phyloP scores from a whole-genome alignment of 1,139 yeast genomes.

The Protomyces inundatus region DNA sequence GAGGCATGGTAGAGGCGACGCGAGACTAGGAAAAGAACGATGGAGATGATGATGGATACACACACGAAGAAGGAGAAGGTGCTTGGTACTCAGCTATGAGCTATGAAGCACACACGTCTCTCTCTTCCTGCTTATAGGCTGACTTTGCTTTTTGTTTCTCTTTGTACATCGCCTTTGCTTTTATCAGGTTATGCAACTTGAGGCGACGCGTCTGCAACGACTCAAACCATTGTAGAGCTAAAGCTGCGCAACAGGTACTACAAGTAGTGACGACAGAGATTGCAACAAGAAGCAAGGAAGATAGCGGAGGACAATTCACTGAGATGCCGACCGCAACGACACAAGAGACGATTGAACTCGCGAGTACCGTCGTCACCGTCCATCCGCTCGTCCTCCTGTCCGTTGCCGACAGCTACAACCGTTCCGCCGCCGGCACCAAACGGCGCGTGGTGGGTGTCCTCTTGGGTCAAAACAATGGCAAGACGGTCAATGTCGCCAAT shows the following conservation, averaged over 20 bases:
- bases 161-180: neutral
- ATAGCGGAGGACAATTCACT: neutral
- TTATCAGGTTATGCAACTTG: neutral
- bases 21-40: too few relatives aligned
- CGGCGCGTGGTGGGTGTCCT: slow-evolving; percentile 92
- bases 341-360: slow-evolving; percentile 35
- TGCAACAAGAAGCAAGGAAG: neutral
- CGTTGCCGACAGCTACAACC: slow-evolving; percentile 89
- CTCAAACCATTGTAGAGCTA: neutral
- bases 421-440: slow-evolving; percentile 64
- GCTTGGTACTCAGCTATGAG: too few relatives aligned
- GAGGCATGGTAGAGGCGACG: neutral
- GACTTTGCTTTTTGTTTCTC: too few relatives aligned
- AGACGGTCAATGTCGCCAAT: slow-evolving; percentile 47
- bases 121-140: too few relatives aligned
- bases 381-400: slow-evolving; percentile 93
- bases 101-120: too few relatives aligned
- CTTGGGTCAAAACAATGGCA: slow-evolving; percentile 62
- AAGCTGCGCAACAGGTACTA: neutral
- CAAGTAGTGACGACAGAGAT: neutral
- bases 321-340: slow-evolving; percentile 33
- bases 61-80: too few relatives aligned
- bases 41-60: too few relatives aligned
- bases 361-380: slow-evolving; percentile 67
- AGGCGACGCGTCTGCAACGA: neutral